A percentile compares a stretch with the other conserved stretches of the same genome.
These are phyloP conservation scores for Oleoguttula mirabilis DNA, from an alignment of 495 filamentous ascomycete species.

Conservation along the genomic window DNA sequence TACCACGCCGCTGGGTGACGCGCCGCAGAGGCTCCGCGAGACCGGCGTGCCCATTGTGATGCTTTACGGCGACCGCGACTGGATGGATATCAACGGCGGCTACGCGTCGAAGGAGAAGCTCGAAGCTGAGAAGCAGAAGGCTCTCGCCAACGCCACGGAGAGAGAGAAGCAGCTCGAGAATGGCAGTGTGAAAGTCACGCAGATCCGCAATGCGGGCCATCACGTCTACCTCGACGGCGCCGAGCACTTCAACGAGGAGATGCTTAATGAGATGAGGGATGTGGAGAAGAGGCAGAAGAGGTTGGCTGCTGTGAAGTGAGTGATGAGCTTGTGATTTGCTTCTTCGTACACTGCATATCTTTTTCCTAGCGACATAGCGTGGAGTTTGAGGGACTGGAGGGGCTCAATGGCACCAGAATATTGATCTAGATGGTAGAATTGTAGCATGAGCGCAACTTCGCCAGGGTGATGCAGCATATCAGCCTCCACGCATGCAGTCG, in stretches of 20 bases:
- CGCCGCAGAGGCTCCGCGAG: conserved; percentile 35
- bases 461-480: no score
- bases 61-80: conserved; percentile 95
- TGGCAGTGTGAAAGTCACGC: conserved; percentile 67
- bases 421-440: no score
- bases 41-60: conserved; percentile 74
- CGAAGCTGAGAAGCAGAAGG: conserved; percentile 49
- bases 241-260: conserved; percentile 74
- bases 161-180: conserved; percentile 62
- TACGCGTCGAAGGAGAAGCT: conserved; percentile 71
- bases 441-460: no score
- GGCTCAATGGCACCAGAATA: no score
- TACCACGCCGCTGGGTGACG: not conserved
- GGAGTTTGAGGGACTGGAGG: no score
- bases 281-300: conserved; percentile 37
- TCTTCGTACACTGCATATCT: no score
- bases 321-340: no score
- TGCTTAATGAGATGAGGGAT: conserved; percentile 70
- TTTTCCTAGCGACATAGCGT: no score
- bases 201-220: conserved; percentile 76
- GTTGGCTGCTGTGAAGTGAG: no score
- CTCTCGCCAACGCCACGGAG: conserved; percentile 45
- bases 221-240: conserved; percentile 87
- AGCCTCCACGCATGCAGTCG: no score
- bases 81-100: conserved; percentile 92